phyloP scores from a whole-genome alignment of 2,329 filamentous ascomycete species.

The Colletotrichum sp. region DNA sequence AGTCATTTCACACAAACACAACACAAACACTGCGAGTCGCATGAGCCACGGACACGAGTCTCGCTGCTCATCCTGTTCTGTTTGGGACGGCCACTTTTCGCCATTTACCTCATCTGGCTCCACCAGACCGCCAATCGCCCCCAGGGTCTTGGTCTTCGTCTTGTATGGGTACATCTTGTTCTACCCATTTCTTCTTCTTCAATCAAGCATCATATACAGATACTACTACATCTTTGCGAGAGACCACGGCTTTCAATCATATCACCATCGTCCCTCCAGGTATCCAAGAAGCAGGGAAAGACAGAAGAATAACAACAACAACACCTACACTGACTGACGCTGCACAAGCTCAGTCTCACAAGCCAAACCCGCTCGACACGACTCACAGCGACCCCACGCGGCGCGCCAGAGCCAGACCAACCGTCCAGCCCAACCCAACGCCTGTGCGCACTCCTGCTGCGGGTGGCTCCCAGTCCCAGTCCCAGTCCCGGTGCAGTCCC shows the following conservation, averaged over 20 bases:
- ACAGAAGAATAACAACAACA: background rate
- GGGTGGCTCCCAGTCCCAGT: background rate
- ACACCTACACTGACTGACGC: background rate
- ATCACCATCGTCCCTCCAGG: background rate
- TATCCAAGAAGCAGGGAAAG: background rate
- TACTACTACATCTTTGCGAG: background rate
- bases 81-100: conserved; percentile 9
- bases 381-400: background rate
- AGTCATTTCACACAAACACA: background rate
- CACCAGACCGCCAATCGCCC: conserved; percentile 14
- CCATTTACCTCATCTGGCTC: conserved; percentile 20
- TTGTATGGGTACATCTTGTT: background rate
- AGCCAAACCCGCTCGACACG: background rate
- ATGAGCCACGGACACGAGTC: background rate
- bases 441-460: background rate
- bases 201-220: background rate
- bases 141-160: background rate
- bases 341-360: background rate
- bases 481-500: background rate
- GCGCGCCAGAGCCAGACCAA: background rate
- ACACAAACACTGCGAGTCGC: background rate
- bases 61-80: background rate
- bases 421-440: background rate
- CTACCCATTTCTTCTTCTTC: background rate
- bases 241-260: background rate